Conservation (phyloP, 2,329 filamentous ascomycete species). For the Cercospora sp. region DNA sequence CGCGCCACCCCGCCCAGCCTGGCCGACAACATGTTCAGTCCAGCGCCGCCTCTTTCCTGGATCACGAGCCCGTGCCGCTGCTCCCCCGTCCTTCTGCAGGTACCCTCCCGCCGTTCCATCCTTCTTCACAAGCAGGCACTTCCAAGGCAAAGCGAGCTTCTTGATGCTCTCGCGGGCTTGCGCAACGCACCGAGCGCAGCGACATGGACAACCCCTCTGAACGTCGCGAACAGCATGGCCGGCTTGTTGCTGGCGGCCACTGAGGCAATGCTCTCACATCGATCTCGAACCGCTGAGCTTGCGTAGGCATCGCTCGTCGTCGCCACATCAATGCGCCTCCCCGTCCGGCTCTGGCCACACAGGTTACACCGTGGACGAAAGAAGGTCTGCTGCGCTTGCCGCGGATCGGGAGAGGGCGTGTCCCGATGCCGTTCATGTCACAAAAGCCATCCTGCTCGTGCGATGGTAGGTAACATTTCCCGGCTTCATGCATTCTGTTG, state of each 20-base stretch:
- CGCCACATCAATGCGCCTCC: not conserved
- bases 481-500: constrained; percentile 11
- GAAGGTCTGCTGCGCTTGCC: constrained; percentile 17
- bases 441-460: not conserved
- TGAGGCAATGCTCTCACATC: not conserved
- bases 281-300: not conserved
- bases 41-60: not conserved
- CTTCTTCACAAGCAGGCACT: not conserved
- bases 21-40: not conserved
- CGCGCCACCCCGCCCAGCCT: not conserved
- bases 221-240: not conserved
- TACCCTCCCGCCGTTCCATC: not conserved
- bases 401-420: constrained; percentile 15
- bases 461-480: constrained; percentile 2
- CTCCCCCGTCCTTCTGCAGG: not conserved
- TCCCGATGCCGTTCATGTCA: constrained; percentile 15
- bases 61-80: not conserved
- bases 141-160: not conserved
- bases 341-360: not conserved
- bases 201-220: not conserved
- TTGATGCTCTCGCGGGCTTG: not conserved
- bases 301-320: not conserved
- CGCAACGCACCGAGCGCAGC: not conserved
- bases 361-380: not conserved
- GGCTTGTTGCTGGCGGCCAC: not conserved